A percentile compares a stretch with the other conserved stretches of the same genome.
Evolutionary conservation across 306 rosid genomes (phyloP).

Genomic region (Alnus glutinosa): DNA sequence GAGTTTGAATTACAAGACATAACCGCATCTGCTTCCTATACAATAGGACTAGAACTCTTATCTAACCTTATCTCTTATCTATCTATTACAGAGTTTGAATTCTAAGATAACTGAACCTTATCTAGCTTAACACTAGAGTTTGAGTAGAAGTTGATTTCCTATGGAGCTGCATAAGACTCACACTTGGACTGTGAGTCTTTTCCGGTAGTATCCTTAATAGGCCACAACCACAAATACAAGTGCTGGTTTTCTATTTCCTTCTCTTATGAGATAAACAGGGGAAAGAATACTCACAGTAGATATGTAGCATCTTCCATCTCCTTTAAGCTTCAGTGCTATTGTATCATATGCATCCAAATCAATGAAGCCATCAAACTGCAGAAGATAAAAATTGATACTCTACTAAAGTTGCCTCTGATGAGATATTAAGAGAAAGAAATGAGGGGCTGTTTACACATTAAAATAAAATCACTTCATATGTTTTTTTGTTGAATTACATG

Average conservation of each 20-base stretch:
- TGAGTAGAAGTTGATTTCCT: too few species aligned
- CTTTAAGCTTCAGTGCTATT: constrained; percentile 76
- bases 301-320: constrained; percentile 91
- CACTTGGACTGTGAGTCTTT: too few species aligned
- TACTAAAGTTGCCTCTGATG: not conserved
- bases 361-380: constrained; percentile 83
- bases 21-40: too few species aligned
- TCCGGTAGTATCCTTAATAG: too few species aligned
- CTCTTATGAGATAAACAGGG: not conserved
- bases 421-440: not conserved
- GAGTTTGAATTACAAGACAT: too few species aligned
- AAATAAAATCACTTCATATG: not conserved
- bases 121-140: too few species aligned
- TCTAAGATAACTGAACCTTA: too few species aligned
- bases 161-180: too few species aligned
- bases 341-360: constrained; percentile 91
- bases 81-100: too few species aligned
- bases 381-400: constrained; percentile 17
- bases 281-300: constrained; percentile 65
- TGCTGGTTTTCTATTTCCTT: not conserved
- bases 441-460: not conserved
- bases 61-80: too few species aligned
- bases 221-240: not conserved
- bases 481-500: not conserved
- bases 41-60: too few species aligned